Base-by-base conservation (phyloP, 371 early-diverging fungal genomes). In the Conidiobolus incongruus region DNA sequence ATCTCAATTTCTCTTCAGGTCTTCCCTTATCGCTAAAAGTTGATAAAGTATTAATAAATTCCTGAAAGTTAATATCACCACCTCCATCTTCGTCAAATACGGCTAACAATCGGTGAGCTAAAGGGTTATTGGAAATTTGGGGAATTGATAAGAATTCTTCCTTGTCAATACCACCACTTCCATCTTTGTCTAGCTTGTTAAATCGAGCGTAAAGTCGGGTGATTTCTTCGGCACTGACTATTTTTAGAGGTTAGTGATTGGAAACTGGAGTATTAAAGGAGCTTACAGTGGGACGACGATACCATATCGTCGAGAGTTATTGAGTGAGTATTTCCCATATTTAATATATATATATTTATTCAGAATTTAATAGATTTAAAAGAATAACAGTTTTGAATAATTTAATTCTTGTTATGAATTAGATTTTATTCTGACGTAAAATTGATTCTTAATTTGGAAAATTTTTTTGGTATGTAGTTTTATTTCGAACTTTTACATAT, bases 21-120 rank as follows among this genome's bases (percentile, higher is more conserved):
- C 84, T 81, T 22, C 94, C 91, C 48, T 89, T 86, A 38, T 75
- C 77, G 47, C 84, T 85, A 50, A 94, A 94, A 5, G 82, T 88
- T 48, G 80, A 77, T 46, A 97, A 56, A 0, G 93, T 94, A 15
- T 68, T 71, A 50, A 97, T 81, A 52, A 97, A 97, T 63, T 97
- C 95, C 47, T 84, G 77, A 58, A 97, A 97, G 62, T 97, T 92
- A 2, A 97, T 84, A 60, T 91, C 91, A 41, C 97, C 97, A 40
- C 86, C 84, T 36, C 92, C 93, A 56, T 97, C 94, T 43, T 75
- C 79, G 58, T 97, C 97, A 52, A 97, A 86, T 47, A 92, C 84
- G 49, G 83, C 87, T 55, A 97, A 79, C 55, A 97, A 66, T 28
- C 95, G 77, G 19, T 81, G 75, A 1, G 93, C 95, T 26, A 96